These are phyloP conservation scores for Zymoseptoria tritici DNA, from an alignment of 2,329 filamentous ascomycete species.

Conservation along the genomic window DNA sequence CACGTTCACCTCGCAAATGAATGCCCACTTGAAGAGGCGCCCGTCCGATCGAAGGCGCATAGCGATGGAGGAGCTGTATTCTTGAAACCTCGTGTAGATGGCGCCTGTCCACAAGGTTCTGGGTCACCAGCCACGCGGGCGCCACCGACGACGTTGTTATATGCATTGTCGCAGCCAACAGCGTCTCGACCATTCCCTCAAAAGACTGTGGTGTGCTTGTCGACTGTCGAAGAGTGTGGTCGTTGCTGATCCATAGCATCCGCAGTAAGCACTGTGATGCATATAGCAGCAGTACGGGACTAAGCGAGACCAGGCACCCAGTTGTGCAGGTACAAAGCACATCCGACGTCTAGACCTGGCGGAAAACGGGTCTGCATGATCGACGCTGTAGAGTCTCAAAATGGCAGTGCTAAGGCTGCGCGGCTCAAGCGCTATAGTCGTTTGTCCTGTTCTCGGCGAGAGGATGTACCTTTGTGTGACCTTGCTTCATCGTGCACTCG, in stretches of 20 bases:
- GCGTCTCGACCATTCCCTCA: neutral
- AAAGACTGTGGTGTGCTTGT: neutral
- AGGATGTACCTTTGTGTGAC: no score
- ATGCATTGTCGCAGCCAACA: neutral
- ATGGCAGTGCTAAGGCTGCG: neutral
- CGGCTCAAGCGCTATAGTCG: neutral
- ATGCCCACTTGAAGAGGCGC: no score
- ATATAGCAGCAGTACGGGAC: neutral
- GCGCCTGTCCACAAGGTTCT: neutral
- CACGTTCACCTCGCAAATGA: no score
- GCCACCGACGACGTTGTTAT: neutral
- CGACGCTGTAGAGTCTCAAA: neutral
- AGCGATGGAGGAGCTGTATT: neutral
- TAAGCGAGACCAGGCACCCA: neutral
- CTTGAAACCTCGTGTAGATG: neutral
- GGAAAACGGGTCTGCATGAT: neutral
- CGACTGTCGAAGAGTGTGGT: neutral
- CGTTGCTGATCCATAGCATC: neutral
- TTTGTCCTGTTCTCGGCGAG: no score
- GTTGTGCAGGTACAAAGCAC: neutral
- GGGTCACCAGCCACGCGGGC: no score
- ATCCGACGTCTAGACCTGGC: neutral
- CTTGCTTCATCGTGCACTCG: no score
- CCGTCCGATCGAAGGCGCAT: no score
- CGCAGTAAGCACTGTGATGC: neutral